phyloP scores from a whole-genome alignment of 768 basidiomycete genomes.

The Phylloporus sp. region DNA sequence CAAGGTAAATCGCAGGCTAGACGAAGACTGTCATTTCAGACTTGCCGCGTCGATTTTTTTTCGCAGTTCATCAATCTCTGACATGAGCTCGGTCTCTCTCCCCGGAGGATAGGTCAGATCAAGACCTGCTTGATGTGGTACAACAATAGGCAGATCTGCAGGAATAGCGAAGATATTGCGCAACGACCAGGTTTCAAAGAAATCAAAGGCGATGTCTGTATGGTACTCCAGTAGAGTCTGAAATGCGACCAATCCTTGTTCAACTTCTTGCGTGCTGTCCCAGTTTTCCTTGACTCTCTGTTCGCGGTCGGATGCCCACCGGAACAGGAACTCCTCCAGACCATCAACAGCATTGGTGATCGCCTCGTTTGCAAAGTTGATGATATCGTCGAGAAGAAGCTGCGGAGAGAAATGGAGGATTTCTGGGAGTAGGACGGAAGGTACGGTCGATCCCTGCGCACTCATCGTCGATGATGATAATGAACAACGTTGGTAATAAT shows the following conservation, averaged over 20 bases:
- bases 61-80: slow-evolving; percentile 66
- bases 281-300: slow-evolving; percentile 43
- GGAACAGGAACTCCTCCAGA: slow-evolving; percentile 71
- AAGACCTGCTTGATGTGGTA: slow-evolving; percentile 71
- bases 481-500: slow-evolving; percentile 10
- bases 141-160: slow-evolving; percentile 62
- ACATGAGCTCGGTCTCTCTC: slow-evolving; percentile 56
- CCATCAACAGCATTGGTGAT: slow-evolving; percentile 76
- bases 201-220: slow-evolving; percentile 87
- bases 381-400: slow-evolving; percentile 80
- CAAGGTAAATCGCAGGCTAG: slow-evolving; percentile 6
- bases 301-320: slow-evolving; percentile 68
- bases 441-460: slow-evolving; percentile 27
- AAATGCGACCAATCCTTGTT: slow-evolving; percentile 79
- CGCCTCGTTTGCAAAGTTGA: slow-evolving; percentile 77
- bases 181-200: slow-evolving; percentile 86
- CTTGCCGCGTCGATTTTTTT: slow-evolving; percentile 67
- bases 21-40: slow-evolving; percentile 10
- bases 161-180: slow-evolving; percentile 84
- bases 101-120: slow-evolving; percentile 60
- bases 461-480: slow-evolving; percentile 17
- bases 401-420: slow-evolving; percentile 83
- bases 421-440: slow-evolving; percentile 35
- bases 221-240: slow-evolving; percentile 87
- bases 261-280: slow-evolving; percentile 66